Evolutionary conservation across 306 rosid genomes (phyloP).

Genomic region (Gastrolobium villosum): DNA sequence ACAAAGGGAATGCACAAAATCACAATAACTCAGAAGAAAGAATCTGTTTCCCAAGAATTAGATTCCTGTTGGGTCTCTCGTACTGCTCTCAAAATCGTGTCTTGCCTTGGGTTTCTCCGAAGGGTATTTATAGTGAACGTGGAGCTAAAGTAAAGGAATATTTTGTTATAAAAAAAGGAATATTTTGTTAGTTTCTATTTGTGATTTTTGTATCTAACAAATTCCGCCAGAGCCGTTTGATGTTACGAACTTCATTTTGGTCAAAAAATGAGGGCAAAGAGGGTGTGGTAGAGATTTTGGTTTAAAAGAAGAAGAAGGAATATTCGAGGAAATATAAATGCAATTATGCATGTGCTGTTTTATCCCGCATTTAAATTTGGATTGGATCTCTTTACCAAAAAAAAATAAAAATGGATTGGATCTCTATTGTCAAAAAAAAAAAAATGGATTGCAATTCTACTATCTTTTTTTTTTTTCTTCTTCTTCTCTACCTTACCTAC

Average conservation of each 20-base stretch:
- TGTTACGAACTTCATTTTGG: conserved; percentile 2
- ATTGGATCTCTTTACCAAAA: no score
- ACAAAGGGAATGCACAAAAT: neutral
- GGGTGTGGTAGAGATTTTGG: neutral
- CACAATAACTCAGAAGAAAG: neutral
- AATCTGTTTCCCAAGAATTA: neutral
- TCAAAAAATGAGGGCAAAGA: conserved; percentile 7
- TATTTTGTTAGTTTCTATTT: no score
- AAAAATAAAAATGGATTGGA: no score
- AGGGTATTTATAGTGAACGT: conserved; percentile 58
- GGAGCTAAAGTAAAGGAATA: neutral
- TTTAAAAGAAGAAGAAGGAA: conserved; percentile 54
- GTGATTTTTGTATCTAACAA: no score
- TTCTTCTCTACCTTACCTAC: no score
- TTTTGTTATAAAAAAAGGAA: no score
- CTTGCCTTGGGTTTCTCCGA: neutral
- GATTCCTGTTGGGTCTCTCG: neutral
- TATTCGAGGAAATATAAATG: conserved; percentile 52
- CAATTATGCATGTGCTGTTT: conserved; percentile 26
- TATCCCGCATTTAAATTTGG: neutral
- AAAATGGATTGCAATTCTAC: no score
- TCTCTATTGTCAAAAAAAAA: no score
- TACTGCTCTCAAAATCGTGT: conserved; percentile 27
- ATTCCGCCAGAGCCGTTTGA: conserved; percentile 32
- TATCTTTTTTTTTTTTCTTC: neutral